Conservation (phyloP, 257 asterid genomes). For the Buddleja alternifolia region DNA sequence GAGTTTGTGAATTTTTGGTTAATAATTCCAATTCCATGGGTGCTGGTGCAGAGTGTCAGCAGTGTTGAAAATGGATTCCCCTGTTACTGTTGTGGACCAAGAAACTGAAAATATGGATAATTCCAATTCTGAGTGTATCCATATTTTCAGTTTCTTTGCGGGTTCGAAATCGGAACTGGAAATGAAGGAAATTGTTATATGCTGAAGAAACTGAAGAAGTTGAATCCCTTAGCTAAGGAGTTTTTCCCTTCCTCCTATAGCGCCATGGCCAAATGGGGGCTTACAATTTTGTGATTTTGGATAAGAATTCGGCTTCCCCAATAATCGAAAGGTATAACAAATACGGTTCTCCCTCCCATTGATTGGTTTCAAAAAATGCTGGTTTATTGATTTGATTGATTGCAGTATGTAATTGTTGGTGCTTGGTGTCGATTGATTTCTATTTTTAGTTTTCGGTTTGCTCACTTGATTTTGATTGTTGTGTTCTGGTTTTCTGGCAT, state of each 20-base stretch:
- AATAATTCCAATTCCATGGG: slow-evolving; percentile 90
- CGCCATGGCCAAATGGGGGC: too few relatives aligned
- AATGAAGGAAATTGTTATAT: slow-evolving; percentile 70
- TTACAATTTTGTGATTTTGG: slow-evolving; percentile 50
- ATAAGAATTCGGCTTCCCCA: slow-evolving; percentile 53
- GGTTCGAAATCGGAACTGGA: slow-evolving; percentile 65
- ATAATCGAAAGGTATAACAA: slow-evolving; percentile 75
- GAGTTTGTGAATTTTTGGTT: slow-evolving; percentile 33
- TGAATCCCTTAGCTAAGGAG: slow-evolving; percentile 93
- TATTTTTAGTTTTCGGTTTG: slow-evolving; percentile 13
- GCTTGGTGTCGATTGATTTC: slow-evolving; percentile 25
- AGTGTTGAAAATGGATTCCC: slow-evolving; percentile 52
- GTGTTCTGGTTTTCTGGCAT: slow-evolving; percentile 20
- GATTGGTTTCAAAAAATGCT: not conserved
- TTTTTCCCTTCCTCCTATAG: too few relatives aligned
- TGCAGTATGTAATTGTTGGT: not conserved
- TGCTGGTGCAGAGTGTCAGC: slow-evolving; percentile 77
- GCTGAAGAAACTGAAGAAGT: slow-evolving; percentile 70
- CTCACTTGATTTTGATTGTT: not conserved
- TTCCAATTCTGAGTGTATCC: slow-evolving; percentile 46
- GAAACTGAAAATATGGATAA: slow-evolving; percentile 34
- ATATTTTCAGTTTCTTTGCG: slow-evolving; percentile 44
- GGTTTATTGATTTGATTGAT: slow-evolving; percentile 3
- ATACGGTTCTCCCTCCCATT: slow-evolving; percentile 25
- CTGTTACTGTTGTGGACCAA: slow-evolving; percentile 41